phyloP scores from a whole-genome alignment of 1,139 yeast genomes.

The Yamadazyma sp. region DNA sequence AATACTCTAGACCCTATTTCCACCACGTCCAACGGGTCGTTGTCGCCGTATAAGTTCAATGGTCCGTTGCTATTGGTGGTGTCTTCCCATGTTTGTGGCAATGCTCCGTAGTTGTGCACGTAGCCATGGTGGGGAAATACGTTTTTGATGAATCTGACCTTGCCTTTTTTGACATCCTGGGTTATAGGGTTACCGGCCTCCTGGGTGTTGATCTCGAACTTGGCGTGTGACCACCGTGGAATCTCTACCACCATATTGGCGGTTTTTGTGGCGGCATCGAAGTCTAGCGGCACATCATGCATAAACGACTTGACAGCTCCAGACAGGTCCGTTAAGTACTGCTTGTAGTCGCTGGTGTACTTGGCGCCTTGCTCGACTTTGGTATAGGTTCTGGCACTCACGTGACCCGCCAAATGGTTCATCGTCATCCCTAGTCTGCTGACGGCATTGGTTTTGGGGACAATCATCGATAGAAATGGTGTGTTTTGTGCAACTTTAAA shows the following conservation, averaged over 20 bases:
- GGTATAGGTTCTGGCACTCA: background rate
- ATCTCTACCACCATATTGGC: conserved; percentile 88
- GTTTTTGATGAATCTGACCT: conserved; percentile 80
- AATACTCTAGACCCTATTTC: conserved; percentile 79
- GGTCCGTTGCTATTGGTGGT: conserved; percentile 65
- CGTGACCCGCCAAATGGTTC: conserved; percentile 8
- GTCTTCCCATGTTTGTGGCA: conserved; percentile 96
- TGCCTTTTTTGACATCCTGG: conserved; percentile 84
- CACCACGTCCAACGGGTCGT: conserved; percentile 88
- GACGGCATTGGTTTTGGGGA: background rate
- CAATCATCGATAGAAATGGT: too few species aligned
- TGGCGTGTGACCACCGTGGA: conserved; percentile 90
- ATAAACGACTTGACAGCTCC: conserved; percentile 72
- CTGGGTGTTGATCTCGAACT: conserved; percentile 76
- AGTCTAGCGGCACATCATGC: conserved; percentile 74
- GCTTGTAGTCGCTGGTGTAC: conserved; percentile 31
- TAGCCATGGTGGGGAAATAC: conserved; percentile 90
- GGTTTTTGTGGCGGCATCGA: conserved; percentile 62
- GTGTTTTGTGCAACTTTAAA: background rate
- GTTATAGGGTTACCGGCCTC: conserved; percentile 73
- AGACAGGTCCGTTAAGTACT: conserved; percentile 49
- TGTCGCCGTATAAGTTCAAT: conserved; percentile 76
- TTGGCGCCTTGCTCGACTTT: conserved; percentile 33
- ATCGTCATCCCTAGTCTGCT: conserved; percentile 9
- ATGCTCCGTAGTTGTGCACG: conserved; percentile 90